These are phyloP conservation scores for Coemansia interrupta DNA, from an alignment of 192 early-diverging fungal species.

Conservation along the genomic window DNA sequence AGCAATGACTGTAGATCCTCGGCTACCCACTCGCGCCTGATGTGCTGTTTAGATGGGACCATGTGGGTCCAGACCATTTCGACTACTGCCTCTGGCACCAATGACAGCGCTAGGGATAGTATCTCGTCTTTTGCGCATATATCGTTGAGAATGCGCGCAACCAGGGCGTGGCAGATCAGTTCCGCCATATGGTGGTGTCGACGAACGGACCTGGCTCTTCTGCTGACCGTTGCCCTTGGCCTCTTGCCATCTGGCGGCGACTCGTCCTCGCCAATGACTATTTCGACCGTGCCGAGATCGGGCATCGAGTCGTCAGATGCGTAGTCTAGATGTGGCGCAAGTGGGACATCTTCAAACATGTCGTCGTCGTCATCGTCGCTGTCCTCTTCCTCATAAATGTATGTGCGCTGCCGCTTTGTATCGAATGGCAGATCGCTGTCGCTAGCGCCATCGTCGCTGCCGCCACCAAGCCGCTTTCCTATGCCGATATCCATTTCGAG, in stretches of 20 bases:
- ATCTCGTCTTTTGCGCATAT: conserved; percentile 7
- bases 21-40: conserved; percentile 43
- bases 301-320: conserved; percentile 22
- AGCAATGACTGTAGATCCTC: conserved; percentile 24
- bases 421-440: not conserved
- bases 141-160: conserved; percentile 21
- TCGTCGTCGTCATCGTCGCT: conserved; percentile 26
- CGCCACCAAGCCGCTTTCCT: not conserved
- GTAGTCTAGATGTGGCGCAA: not conserved
- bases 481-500: too few species aligned
- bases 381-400: not conserved
- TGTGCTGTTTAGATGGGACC: conserved; percentile 17
- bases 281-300: conserved; percentile 44
- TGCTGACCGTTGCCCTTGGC: conserved; percentile 23
- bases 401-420: not conserved
- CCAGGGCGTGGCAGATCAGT: conserved; percentile 21
- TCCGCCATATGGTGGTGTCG: conserved; percentile 37
- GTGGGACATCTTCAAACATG: conserved; percentile 20
- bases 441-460: not conserved
- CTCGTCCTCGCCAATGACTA: conserved; percentile 23
- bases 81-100: conserved; percentile 12
- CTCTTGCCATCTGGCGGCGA: not conserved
- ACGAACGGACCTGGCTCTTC: conserved; percentile 28
- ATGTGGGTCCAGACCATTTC: conserved; percentile 28
- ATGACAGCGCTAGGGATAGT: conserved; percentile 23